A percentile compares a stretch with the other conserved stretches of the same genome.
phyloP scores from a whole-genome alignment of 139 green algal species.

The Dunaliella primolecta region DNA sequence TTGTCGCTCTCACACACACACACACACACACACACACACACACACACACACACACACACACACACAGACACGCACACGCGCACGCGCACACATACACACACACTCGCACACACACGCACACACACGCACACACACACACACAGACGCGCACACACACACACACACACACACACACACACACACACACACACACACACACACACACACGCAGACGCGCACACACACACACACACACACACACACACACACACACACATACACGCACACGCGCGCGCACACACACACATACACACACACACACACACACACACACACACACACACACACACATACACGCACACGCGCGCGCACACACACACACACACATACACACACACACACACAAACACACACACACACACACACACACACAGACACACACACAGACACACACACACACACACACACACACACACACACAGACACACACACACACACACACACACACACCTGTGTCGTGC shows the following conservation, averaged over 20 bases:
- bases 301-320: background rate
- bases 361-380: constrained; percentile 4
- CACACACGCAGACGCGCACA: constrained; percentile 6
- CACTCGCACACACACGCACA: background rate
- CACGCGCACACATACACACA: background rate
- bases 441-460: background rate
- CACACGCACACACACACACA: background rate
- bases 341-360: constrained; percentile 1
- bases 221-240: constrained; percentile 6
- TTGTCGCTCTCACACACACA: background rate
- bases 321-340: background rate
- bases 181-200: background rate
- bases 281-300: background rate
- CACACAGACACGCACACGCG: background rate
- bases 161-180: constrained; percentile 5
- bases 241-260: constrained; percentile 3
- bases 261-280: background rate
- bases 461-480: background rate
- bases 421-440: background rate
- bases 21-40: background rate
- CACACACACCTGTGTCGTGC: background rate
- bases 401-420: background rate
- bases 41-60: background rate
- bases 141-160: constrained; percentile 5
- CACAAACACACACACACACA: constrained; percentile 6